Conservation (phyloP, 2,329 filamentous ascomycete genomes). For the Proliferodiscus dingleyae region DNA sequence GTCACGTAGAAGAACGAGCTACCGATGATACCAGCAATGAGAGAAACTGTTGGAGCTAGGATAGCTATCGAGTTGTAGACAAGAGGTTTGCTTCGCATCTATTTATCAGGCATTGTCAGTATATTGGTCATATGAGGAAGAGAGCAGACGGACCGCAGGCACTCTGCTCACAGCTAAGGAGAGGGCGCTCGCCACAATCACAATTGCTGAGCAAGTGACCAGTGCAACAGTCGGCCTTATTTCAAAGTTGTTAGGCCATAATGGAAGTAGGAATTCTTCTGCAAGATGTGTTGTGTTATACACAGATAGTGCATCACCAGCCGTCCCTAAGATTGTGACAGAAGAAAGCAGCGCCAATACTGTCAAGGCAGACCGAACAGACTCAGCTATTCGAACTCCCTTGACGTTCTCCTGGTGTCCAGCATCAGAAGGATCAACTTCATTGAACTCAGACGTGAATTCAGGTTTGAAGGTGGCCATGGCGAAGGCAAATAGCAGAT, state of each 20-base stretch:
- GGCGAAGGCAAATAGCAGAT: conserved; percentile 1
- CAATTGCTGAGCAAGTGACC: conserved; percentile 46
- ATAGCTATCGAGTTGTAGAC: conserved; percentile 26
- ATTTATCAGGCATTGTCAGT: conserved; percentile 4
- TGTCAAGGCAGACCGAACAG: conserved; percentile 43
- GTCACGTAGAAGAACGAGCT: conserved; percentile 54
- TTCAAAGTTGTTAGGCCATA: conserved; percentile 57
- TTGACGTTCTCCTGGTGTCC: conserved; percentile 7
- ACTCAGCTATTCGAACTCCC: conserved; percentile 33
- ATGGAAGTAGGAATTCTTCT: conserved; percentile 45
- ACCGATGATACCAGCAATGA: conserved; percentile 46
- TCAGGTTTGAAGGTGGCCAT: conserved; percentile 18
- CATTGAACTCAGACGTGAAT: conserved; percentile 17
- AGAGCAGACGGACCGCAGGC: conserved; percentile 40
- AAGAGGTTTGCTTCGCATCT: conserved; percentile 37
- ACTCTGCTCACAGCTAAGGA: conserved; percentile 47
- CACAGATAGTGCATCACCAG: conserved; percentile 48
- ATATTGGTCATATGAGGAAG: background rate
- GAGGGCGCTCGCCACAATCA: conserved; percentile 43
- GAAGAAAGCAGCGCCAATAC: conserved; percentile 46
- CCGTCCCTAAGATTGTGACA: conserved; percentile 49
- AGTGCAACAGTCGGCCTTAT: conserved; percentile 52
- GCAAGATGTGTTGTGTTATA: conserved; percentile 49
- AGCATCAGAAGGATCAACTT: conserved; percentile 19
- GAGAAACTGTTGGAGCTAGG: conserved; percentile 38